phyloP scores from a whole-genome alignment of 2,329 filamentous ascomycete genomes.

The Colletotrichum karsti region DNA sequence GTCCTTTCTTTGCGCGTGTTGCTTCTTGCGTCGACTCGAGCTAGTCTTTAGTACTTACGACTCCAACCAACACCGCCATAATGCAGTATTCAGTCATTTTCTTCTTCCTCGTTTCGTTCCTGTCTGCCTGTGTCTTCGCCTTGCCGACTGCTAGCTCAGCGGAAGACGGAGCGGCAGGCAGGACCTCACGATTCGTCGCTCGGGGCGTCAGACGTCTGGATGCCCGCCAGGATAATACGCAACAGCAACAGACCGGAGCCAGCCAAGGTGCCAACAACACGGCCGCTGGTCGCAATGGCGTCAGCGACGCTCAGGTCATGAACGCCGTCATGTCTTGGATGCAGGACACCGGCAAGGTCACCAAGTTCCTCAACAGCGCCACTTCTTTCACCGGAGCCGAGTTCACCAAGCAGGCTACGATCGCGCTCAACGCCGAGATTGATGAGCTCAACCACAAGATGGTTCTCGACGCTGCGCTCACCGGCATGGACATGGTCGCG shows the following conservation, averaged over 20 bases:
- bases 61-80: constrained; percentile 10
- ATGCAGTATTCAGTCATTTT: constrained; percentile 17
- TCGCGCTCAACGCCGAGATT: constrained; percentile 33
- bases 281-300: constrained; percentile 6
- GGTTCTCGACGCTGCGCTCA: constrained; percentile 30
- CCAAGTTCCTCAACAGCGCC: constrained; percentile 32
- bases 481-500: constrained; percentile 17
- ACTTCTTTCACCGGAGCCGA: constrained; percentile 31
- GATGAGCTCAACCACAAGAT: constrained; percentile 35
- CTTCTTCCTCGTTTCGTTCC: constrained; percentile 8
- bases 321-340: constrained; percentile 32
- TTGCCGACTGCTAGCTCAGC: constrained; percentile 21
- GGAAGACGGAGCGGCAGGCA: not conserved
- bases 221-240: not conserved
- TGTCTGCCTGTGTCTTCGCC: constrained; percentile 3
- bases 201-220: not conserved
- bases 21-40: not conserved
- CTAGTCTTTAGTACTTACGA: constrained; percentile 3
- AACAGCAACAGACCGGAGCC: not conserved
- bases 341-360: constrained; percentile 32
- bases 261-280: constrained; percentile 15
- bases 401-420: constrained; percentile 32
- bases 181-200: not conserved
- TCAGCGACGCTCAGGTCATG: constrained; percentile 29
- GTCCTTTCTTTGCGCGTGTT: not conserved